Percentiles rank a stretch among this genome's conserved stretches.
phyloP scores from a whole-genome alignment of 352 stramenopile species.

The Poterioochromonas sp. region DNA sequence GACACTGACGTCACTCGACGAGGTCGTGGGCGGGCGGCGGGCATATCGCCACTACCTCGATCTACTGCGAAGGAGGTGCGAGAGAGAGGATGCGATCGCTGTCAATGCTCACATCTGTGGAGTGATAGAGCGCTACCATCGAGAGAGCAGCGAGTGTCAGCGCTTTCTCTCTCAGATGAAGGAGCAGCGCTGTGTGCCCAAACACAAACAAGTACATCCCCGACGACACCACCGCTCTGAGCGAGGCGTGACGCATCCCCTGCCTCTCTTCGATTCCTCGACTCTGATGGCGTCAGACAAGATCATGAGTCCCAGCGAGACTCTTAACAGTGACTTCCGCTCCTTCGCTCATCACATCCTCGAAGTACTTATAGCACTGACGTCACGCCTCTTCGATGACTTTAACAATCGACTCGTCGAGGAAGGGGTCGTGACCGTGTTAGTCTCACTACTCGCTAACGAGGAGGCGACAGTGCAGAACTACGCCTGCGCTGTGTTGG shows the following conservation, averaged over 20 bases:
- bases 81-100: neutral
- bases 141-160: neutral
- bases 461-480: constrained; percentile 15
- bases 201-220: neutral
- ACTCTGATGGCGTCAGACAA: neutral
- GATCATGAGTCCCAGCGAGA: constrained; percentile 8
- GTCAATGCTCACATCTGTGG: neutral
- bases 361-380: neutral
- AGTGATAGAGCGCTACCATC: neutral
- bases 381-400: neutral
- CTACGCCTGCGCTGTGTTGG: neutral
- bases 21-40: neutral
- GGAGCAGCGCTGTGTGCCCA: constrained; percentile 10
- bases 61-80: neutral
- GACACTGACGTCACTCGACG: too few species aligned
- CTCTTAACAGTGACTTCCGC: constrained; percentile 8
- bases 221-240: neutral
- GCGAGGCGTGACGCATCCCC: neutral
- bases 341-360: neutral
- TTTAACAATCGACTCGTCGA: neutral
- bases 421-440: constrained; percentile 2
- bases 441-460: constrained; percentile 9
- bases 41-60: neutral
- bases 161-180: constrained; percentile 2
- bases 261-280: neutral